These are phyloP conservation scores for Globisporangium spiculum DNA, from an alignment of 352 stramenopile genomes.

Conservation along the genomic window DNA sequence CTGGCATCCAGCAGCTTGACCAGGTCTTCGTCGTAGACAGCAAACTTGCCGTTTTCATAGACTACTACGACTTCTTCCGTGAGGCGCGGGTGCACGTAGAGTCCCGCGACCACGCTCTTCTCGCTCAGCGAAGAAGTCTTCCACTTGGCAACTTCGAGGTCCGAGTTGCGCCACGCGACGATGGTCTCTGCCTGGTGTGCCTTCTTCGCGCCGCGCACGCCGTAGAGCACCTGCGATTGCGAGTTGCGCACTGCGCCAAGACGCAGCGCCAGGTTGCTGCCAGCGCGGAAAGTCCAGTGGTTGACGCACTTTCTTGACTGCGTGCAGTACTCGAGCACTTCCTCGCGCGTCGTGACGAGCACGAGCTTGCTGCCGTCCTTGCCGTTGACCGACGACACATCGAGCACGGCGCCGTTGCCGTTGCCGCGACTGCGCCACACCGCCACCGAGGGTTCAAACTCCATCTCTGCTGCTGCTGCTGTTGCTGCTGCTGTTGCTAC, in stretches of 20 bases:
- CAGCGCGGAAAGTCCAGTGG: slow-evolving; percentile 71
- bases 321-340: slow-evolving; percentile 67
- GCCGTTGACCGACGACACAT: slow-evolving; percentile 31
- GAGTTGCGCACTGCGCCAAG: slow-evolving; percentile 58
- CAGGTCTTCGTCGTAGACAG: slow-evolving; percentile 54
- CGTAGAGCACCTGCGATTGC: slow-evolving; percentile 52
- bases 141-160: slow-evolving; percentile 70
- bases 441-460: slow-evolving; percentile 64
- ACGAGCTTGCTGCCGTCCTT: slow-evolving; percentile 58
- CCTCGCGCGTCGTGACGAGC: slow-evolving; percentile 57
- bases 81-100: slow-evolving; percentile 66
- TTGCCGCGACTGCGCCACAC: slow-evolving; percentile 62
- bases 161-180: slow-evolving; percentile 55
- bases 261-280: slow-evolving; percentile 41
- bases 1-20: slow-evolving; percentile 40
- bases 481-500: background rate
- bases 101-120: slow-evolving; percentile 27
- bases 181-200: slow-evolving; percentile 42
- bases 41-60: slow-evolving; percentile 61
- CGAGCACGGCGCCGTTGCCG: slow-evolving; percentile 44
- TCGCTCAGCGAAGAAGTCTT: slow-evolving; percentile 34
- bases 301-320: slow-evolving; percentile 67
- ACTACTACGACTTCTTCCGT: slow-evolving; percentile 62
- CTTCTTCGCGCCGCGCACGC: slow-evolving; percentile 55
- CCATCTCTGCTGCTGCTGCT: slow-evolving; percentile 30